Percentiles rank a stretch among this genome's conserved stretches.
phyloP scores from a whole-genome alignment of 192 early-diverging fungal genomes.

The Chytriomyces hyalinus region DNA sequence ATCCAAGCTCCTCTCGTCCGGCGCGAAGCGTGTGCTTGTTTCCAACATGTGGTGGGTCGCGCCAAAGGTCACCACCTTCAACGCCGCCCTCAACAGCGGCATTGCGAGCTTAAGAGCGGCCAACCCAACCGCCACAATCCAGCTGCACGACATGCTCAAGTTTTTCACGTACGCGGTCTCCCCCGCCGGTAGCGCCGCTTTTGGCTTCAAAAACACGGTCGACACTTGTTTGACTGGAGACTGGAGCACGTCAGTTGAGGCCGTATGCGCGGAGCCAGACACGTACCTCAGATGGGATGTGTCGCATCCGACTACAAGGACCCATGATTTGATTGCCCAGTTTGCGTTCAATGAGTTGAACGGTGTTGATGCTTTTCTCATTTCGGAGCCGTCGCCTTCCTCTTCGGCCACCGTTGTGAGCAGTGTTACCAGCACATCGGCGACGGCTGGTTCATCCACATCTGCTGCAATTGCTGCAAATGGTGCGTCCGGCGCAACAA shows the following conservation, averaged over 20 bases:
- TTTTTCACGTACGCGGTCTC: neutral
- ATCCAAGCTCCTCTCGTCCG: neutral
- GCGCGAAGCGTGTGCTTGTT: neutral
- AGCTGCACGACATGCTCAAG: constrained; percentile 5
- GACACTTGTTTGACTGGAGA: constrained; percentile 11
- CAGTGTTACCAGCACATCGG: no score
- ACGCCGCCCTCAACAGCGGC: neutral
- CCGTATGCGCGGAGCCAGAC: constrained; percentile 14
- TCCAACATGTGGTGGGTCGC: neutral
- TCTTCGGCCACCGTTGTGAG: neutral
- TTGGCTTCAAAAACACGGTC: constrained; percentile 1
- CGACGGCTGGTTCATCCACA: neutral
- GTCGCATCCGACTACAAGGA: constrained; percentile 18
- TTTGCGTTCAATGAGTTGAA: constrained; percentile 22
- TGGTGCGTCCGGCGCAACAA: no score
- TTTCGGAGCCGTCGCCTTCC: neutral
- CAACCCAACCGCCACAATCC: neutral
- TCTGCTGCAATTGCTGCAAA: neutral
- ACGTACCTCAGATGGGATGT: constrained; percentile 16
- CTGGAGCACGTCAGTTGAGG: neutral
- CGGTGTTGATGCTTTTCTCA: neutral
- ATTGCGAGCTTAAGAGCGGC: neutral
- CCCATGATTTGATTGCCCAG: constrained; percentile 6
- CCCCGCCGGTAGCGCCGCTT: neutral
- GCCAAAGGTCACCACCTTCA: constrained; percentile 6